Base-by-base conservation (phyloP, 2,329 filamentous ascomycete genomes). In the Pseudogymnoascus sp. region DNA sequence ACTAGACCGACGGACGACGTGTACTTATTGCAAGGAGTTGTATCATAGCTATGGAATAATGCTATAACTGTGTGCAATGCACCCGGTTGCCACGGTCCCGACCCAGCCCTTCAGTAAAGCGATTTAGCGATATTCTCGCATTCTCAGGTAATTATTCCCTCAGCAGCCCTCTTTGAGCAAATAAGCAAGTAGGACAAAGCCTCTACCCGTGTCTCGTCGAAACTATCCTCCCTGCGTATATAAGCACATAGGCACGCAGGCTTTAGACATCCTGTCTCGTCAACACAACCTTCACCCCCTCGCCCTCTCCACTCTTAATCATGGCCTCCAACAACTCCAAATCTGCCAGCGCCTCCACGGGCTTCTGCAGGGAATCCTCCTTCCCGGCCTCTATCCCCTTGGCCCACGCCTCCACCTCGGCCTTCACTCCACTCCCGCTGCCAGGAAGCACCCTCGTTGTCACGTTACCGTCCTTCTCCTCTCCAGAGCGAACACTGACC, bases 321-420 rank as follows among this genome's bases (percentile, higher is more conserved):
- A 75, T 71, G 62, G 72, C 70, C 63, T 72, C 70, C 59, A 72
- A 35, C 19, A 72, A 67, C 64, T 72, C 71, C 62, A 72, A 64
- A 65, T 72, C 71, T 4, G 68, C 70, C 33, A 72, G 60, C 7
- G 69, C 70, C 37, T 70, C 53, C 38, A 68, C 65, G 15, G 71
- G 71, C 35, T 64, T 67, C 60, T 71, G 70, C 26, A 46, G 65
- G 7, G 67, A 53, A 62, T 72, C 63, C 5, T 67, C 61, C 60
- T 66, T 67, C 3, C 70, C 70, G 10, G 67, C 64, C 19, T 62
- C 61, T 21, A 74, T 65, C 40, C 68, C 65, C 63, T 70, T 63
- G 2, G 70, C 71, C 72, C 72, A 74, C 7, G 71, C 71, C 19
- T 59, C 62, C 17, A 73, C 69, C 62, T 74, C 72, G 35, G 68